These are phyloP conservation scores for Pulveroboletus sp. DNA, from an alignment of 768 basidiomycete species.

Conservation along the genomic window DNA sequence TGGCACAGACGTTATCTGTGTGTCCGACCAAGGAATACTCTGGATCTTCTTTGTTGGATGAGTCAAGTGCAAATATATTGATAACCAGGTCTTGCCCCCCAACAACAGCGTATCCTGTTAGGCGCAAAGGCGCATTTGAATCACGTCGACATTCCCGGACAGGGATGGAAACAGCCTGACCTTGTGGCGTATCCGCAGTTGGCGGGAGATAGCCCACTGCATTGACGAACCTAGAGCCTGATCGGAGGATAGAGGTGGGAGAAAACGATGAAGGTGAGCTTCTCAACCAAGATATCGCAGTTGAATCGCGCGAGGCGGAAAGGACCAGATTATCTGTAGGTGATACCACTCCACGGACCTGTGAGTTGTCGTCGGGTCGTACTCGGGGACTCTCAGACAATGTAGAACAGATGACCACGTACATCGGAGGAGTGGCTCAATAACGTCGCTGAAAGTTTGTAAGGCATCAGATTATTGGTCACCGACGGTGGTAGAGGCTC, in stretches of 20 bases:
- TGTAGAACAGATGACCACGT: constrained; percentile 23
- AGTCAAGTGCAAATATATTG: constrained; percentile 70
- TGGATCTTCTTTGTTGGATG: constrained; percentile 60
- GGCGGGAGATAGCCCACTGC: constrained; percentile 75
- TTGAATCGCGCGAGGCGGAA: constrained; percentile 88
- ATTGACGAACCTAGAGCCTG: constrained; percentile 75
- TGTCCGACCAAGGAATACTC: constrained; percentile 84
- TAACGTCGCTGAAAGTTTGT: constrained; percentile 73
- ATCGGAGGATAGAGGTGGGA: constrained; percentile 49
- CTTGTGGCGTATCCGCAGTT: constrained; percentile 63
- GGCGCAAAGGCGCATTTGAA: constrained; percentile 2
- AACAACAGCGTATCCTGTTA: constrained; percentile 73
- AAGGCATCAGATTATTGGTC: constrained; percentile 45
- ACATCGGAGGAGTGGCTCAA: constrained; percentile 72
- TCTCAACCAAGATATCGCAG: constrained; percentile 82
- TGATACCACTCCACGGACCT: constrained; percentile 82
- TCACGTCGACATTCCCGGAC: not conserved
- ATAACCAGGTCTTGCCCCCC: constrained; percentile 89
- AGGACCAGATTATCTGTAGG: constrained; percentile 75
- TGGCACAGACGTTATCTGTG: constrained; percentile 81
- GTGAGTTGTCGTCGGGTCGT: constrained; percentile 22
- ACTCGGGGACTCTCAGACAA: not conserved
- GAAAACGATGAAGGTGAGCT: constrained; percentile 47
- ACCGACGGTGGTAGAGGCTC: not conserved
- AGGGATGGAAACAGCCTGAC: constrained; percentile 34